phyloP scores from a whole-genome alignment of 495 filamentous ascomycete genomes.

The Tuber indicum region DNA sequence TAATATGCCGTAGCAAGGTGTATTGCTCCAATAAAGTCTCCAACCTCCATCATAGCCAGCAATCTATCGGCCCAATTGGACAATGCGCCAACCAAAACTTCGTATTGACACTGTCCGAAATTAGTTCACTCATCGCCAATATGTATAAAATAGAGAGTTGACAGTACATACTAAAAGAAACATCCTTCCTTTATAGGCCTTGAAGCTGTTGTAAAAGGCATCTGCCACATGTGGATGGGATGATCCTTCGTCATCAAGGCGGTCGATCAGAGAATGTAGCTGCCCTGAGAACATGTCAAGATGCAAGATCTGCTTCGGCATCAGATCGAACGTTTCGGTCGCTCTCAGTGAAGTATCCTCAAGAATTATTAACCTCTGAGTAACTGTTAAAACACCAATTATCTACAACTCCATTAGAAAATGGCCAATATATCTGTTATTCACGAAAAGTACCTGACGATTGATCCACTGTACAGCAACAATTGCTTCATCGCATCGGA shows the following conservation, averaged over 20 bases:
- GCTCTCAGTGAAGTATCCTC: constrained; percentile 82
- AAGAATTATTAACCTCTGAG: constrained; percentile 82
- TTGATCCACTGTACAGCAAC: constrained; percentile 96
- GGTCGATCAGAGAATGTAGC: constrained; percentile 74
- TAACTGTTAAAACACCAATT: constrained; percentile 82
- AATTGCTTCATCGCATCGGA: constrained; percentile 91
- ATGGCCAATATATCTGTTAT: constrained; percentile 5
- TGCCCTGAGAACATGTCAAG: constrained; percentile 79
- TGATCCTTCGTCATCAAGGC: constrained; percentile 76
- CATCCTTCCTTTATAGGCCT: constrained; percentile 84
- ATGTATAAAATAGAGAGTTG: not conserved
- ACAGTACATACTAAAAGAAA: constrained; percentile 58
- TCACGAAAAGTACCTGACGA: constrained; percentile 55
- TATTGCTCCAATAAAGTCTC: constrained; percentile 87
- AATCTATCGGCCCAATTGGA: constrained; percentile 98
- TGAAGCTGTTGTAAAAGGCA: constrained; percentile 96
- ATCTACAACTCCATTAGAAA: constrained; percentile 45
- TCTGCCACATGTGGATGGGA: constrained; percentile 95
- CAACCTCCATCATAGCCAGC: constrained; percentile 91
- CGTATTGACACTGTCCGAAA: constrained; percentile 61
- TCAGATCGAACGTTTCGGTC: constrained; percentile 88
- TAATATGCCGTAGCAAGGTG: constrained; percentile 86
- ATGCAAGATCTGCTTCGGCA: constrained; percentile 88
- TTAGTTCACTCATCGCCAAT: constrained; percentile 14
- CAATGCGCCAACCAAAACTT: constrained; percentile 77